phyloP scores from a whole-genome alignment of 2,329 filamentous ascomycete species.

The Emergomyces pasteurianus region DNA sequence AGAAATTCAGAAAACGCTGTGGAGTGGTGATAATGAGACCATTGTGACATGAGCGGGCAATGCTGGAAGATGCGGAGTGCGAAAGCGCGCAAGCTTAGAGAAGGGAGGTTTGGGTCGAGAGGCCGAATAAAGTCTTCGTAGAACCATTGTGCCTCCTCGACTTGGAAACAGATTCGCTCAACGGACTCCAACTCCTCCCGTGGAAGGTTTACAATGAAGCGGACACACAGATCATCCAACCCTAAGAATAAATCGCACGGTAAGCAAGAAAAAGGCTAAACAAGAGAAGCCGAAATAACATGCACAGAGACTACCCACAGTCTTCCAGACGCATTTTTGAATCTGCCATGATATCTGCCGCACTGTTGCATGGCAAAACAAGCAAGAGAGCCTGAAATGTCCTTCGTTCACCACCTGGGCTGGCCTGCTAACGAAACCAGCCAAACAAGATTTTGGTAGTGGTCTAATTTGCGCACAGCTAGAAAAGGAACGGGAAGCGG shows the following conservation, averaged over 20 bases:
- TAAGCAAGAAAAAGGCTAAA: neutral
- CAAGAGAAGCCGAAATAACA: neutral
- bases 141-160: slow-evolving; percentile 99
- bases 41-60: slow-evolving; percentile 75
- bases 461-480: neutral
- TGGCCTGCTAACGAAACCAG: neutral
- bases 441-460: too few relatives aligned
- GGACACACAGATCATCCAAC: slow-evolving; percentile 95
- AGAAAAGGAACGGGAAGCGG: neutral
- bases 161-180: slow-evolving; percentile 92
- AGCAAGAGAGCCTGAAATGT: neutral
- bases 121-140: slow-evolving; percentile 99
- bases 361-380: slow-evolving; percentile 48
- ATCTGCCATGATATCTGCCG: slow-evolving; percentile 55
- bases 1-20: slow-evolving; percentile 85
- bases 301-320: slow-evolving; percentile 43
- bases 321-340: slow-evolving; percentile 80
- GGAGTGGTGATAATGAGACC: slow-evolving; percentile 64
- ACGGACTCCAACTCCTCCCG: slow-evolving; percentile 80
- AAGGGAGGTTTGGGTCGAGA: slow-evolving; percentile 70
- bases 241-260: slow-evolving; percentile 39
- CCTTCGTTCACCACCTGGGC: neutral
- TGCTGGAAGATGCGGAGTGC: slow-evolving; percentile 86
- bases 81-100: slow-evolving; percentile 73
- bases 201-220: slow-evolving; percentile 95